phyloP scores from a whole-genome alignment of 164 flowering plant genomes.

The Chloranthus sessilifolius region DNA sequence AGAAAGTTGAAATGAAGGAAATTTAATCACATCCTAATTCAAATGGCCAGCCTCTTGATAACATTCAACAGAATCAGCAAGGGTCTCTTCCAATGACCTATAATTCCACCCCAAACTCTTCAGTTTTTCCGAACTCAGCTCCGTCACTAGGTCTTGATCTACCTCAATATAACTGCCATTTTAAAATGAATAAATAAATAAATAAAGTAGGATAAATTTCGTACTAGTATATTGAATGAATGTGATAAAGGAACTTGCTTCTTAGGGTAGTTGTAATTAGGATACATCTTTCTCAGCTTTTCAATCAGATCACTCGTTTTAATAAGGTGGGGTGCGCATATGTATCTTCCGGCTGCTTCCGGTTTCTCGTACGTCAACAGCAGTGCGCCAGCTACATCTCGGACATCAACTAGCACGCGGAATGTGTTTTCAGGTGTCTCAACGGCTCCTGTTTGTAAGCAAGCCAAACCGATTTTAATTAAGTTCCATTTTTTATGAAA shows the following conservation, averaged over 20 bases:
- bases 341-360: slow-evolving; percentile 55
- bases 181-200: not conserved
- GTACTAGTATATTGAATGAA: too few relatives aligned
- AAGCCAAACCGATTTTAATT: too few relatives aligned
- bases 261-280: slow-evolving; percentile 39
- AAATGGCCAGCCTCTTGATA: slow-evolving; percentile 28
- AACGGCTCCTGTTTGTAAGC: slow-evolving; percentile 29
- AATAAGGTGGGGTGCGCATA: slow-evolving; percentile 31
- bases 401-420: slow-evolving; percentile 40
- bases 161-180: not conserved
- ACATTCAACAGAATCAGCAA: slow-evolving; percentile 32
- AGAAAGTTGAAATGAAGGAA: too few relatives aligned
- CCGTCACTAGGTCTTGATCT: too few relatives aligned
- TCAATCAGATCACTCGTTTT: slow-evolving; percentile 26
- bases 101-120: slow-evolving; percentile 43
- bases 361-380: slow-evolving; percentile 41
- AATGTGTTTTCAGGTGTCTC: slow-evolving; percentile 24
- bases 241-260: slow-evolving; percentile 6
- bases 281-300: slow-evolving; percentile 38
- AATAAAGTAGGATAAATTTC: not conserved
- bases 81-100: slow-evolving; percentile 43
- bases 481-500: too few relatives aligned
- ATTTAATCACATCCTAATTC: slow-evolving; percentile 2
- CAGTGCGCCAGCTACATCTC: slow-evolving; percentile 53
- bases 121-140: slow-evolving; percentile 24